Conservation (phyloP, 2,329 filamentous ascomycete species). For the Drechslera avenae region DNA sequence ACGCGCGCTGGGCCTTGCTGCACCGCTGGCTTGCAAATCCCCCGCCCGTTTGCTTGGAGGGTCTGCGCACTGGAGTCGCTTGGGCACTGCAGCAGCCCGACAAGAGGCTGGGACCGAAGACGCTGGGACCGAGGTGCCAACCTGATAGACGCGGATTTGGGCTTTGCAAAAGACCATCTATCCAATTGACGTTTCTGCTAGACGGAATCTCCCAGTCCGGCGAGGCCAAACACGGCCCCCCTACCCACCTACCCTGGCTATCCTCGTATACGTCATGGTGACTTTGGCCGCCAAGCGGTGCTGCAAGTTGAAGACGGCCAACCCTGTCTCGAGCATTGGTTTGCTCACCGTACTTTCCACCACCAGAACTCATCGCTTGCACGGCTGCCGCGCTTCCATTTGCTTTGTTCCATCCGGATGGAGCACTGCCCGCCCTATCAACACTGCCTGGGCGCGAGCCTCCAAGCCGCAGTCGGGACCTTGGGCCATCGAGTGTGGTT, state of each 20-base stretch:
- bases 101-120: neutral
- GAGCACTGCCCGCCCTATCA: neutral
- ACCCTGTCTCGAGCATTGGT: constrained; percentile 16
- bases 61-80: neutral
- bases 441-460: neutral
- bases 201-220: constrained; percentile 4
- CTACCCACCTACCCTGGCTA: constrained; percentile 10
- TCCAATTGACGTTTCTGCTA: constrained; percentile 13
- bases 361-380: neutral
- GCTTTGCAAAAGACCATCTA: too few species aligned
- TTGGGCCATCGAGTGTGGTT: constrained; percentile 2
- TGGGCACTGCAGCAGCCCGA: neutral
- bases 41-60: constrained; percentile 19
- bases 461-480: neutral
- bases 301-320: constrained; percentile 14
- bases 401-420: constrained; percentile 4
- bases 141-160: neutral
- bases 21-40: constrained; percentile 12
- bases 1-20: too few species aligned
- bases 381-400: constrained; percentile 9
- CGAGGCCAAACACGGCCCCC: neutral
- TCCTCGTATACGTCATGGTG: constrained; percentile 21
- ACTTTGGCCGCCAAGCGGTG: constrained; percentile 16
- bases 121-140: neutral
- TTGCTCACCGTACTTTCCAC: constrained; percentile 28